phyloP scores from a whole-genome alignment of 176 grass and related monocot genomes.

The Oryza meyeriana region DNA sequence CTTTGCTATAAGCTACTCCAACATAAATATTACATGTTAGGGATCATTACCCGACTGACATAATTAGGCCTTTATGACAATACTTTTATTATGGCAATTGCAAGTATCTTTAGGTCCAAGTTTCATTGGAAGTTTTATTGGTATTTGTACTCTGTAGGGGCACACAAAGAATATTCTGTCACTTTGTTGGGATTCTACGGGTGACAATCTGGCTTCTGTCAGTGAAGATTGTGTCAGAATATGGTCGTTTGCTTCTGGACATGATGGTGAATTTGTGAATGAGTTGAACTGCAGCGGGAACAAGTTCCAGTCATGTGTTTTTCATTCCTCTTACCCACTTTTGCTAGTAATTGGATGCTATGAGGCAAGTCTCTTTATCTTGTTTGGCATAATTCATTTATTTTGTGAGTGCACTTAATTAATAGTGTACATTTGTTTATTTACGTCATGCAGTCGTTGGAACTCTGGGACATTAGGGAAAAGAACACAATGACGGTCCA shows the following conservation, averaged over 20 bases:
- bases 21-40: neutral
- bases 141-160: constrained; percentile 68
- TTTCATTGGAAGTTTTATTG: constrained; percentile 18
- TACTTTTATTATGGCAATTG: constrained; percentile 3
- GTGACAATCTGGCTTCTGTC: constrained; percentile 84
- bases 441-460: constrained; percentile 67
- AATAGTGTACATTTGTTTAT: neutral
- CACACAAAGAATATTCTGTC: constrained; percentile 73
- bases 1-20: neutral
- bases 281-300: constrained; percentile 82
- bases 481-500: constrained; percentile 73
- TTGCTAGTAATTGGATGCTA: constrained; percentile 91
- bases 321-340: constrained; percentile 69
- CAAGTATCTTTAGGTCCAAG: neutral
- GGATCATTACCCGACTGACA: neutral
- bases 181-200: constrained; percentile 81
- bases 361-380: constrained; percentile 51
- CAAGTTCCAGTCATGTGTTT: constrained; percentile 93
- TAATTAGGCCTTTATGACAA: neutral
- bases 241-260: constrained; percentile 73
- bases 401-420: neutral
- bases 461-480: constrained; percentile 91
- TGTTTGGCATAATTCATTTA: neutral
- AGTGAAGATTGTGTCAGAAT: constrained; percentile 86
- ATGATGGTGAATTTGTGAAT: constrained; percentile 73